Conservation (phyloP, 192 early-diverging fungal genomes). For the Endogone sp. region DNA sequence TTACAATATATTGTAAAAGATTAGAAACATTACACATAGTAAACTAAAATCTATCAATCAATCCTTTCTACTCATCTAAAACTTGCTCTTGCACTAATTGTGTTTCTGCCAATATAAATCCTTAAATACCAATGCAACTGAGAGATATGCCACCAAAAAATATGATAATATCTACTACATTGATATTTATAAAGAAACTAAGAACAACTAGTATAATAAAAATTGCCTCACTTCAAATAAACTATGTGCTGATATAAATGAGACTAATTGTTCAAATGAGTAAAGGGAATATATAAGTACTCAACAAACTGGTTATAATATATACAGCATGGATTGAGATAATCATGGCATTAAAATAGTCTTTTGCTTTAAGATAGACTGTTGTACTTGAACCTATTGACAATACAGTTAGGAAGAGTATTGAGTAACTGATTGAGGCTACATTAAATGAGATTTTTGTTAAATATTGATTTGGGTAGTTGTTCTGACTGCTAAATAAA, state of each 20-base stretch:
- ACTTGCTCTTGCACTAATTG: constrained; percentile 29
- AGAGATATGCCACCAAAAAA: constrained; percentile 35
- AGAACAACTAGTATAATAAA: constrained; percentile 24
- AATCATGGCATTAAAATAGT: constrained; percentile 9
- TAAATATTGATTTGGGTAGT: too few relatives aligned
- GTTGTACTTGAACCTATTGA: constrained; percentile 33
- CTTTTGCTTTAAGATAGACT: constrained; percentile 24
- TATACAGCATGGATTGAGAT: constrained; percentile 21
- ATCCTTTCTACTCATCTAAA: constrained; percentile 10
- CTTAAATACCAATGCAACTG: constrained; percentile 29
- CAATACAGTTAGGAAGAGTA: constrained; percentile 28
- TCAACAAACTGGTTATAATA: constrained; percentile 18
- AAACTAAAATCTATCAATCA: constrained; percentile 31
- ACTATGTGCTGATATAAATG: constrained; percentile 25
- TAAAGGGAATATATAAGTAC: constrained; percentile 17
- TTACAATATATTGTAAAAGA: constrained; percentile 6
- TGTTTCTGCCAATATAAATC: constrained; percentile 30
- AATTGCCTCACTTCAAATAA: constrained; percentile 24
- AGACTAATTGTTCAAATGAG: constrained; percentile 22
- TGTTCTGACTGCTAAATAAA: too few relatives aligned
- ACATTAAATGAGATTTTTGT: not conserved
- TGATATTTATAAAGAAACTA: constrained; percentile 18
- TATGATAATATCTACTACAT: constrained; percentile 3
- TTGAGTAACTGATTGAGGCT: constrained; percentile 9
- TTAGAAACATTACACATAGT: constrained; percentile 28